A percentile compares a stretch with the other conserved stretches of the same genome.
Conservation (phyloP, 306 rosid genomes). For the Vigna unguiculata region DNA sequence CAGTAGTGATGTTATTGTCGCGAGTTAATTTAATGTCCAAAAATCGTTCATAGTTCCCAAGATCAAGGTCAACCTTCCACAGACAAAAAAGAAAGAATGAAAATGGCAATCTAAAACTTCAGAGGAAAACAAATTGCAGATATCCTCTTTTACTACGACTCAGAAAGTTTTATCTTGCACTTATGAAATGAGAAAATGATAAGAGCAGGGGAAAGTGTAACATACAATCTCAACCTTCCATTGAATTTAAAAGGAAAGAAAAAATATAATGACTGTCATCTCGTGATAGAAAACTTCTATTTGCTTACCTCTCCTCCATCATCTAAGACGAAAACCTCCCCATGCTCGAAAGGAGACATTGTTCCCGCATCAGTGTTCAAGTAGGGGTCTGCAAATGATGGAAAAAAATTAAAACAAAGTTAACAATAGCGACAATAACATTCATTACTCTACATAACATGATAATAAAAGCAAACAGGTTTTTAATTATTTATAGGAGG, state of each 20-base stretch:
- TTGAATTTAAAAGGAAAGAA: not conserved
- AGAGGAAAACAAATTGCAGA: not conserved
- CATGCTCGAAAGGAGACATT: slow-evolving; percentile 92
- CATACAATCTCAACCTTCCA: slow-evolving; percentile 19
- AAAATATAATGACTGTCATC: slow-evolving; percentile 15
- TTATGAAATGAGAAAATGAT: slow-evolving; percentile 33
- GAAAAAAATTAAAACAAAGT: slow-evolving; percentile 30
- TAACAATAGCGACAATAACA: not conserved
- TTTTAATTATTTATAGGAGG: slow-evolving; percentile 26
- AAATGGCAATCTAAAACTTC: slow-evolving; percentile 20
- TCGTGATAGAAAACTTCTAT: not conserved
- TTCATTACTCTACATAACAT: slow-evolving; percentile 3
- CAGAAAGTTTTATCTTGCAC: slow-evolving; percentile 1
- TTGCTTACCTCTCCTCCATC: slow-evolving; percentile 87
- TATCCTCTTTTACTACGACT: slow-evolving; percentile 15
- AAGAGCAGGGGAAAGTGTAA: slow-evolving; percentile 4
- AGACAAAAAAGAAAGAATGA: slow-evolving; percentile 7
- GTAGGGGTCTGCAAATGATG: slow-evolving; percentile 72
- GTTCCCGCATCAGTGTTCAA: slow-evolving; percentile 91
- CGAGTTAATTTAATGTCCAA: slow-evolving; percentile 76
- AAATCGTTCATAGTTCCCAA: slow-evolving; percentile 91
- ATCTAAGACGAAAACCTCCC: slow-evolving; percentile 87
- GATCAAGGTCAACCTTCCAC: slow-evolving; percentile 90
- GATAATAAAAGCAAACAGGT: slow-evolving; percentile 6
- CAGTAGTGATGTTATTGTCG: slow-evolving; percentile 89